Evolutionary conservation across 1,139 yeast genomes (phyloP), one percentile per base, ranked within the genome.

Genomic region (Schizosaccharomyces versatilis): DNA sequence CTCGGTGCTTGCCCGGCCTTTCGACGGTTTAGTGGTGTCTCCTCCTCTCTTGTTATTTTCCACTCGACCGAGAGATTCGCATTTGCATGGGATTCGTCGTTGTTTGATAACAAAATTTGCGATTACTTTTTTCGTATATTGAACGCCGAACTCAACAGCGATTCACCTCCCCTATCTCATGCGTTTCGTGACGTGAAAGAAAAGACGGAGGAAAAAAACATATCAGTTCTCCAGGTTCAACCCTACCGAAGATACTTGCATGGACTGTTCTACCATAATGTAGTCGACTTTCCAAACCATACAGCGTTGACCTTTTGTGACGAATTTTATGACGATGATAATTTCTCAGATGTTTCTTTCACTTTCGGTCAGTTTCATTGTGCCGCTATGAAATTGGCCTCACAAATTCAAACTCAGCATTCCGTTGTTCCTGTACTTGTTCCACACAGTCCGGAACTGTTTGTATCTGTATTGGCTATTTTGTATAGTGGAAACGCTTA

Each of bases 401-500:
- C 36, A 32, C 40, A 14, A 19, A 38, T 49, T 6, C 19, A 36
- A 36, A 32, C n/a, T n/a, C 19, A 39, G 32, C 12, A 36, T 39
- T n/a, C 36, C n/a, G 52, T 60, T n/a, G 56, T 61, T 9, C 62
- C 63, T 6, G 44, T 61, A 5, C 15, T 60, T n/a, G 47, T 61
- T 5, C 56, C 60, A 3, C 60, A 60, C 36, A 53, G 57, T 8
- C 57, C 57, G 7, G 59, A 56, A 47, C 57, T 61, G 39, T 61
- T 61, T 41, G 51, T 61, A 17, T 48, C 56, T 3, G 52, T 61
- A 12, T 55, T 61, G 32, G 63, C 60, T 7, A 55, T 60, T 17
- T 54, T 61, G 24, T 56, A 57, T 8, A 56, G 61, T 14, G 63
- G 64, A 15, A 57, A 60, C 32, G 57, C 61, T 6, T 61, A 56